These are phyloP conservation scores for Cordyceps javanica DNA, from an alignment of 2,329 filamentous ascomycete genomes.

Conservation along the genomic window DNA sequence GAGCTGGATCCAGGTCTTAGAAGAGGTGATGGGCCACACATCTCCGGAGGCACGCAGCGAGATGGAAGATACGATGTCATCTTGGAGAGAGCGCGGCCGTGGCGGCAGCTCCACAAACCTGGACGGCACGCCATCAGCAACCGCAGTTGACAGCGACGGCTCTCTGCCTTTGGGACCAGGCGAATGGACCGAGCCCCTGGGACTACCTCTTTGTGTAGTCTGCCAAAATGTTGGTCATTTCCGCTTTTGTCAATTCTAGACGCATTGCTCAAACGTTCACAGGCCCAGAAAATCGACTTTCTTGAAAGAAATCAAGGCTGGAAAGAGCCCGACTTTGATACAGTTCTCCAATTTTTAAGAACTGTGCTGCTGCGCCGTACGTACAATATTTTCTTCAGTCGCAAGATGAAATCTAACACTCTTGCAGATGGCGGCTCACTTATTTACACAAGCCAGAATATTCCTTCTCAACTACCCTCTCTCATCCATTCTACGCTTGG, in stretches of 20 bases:
- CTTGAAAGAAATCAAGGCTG: conserved; percentile 85
- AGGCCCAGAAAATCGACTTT: conserved; percentile 84
- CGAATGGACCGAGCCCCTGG: conserved; percentile 87
- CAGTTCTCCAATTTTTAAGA: conserved; percentile 85
- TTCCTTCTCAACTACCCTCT: conserved; percentile 68
- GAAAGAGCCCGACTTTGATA: conserved; percentile 96
- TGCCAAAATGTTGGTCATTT: conserved; percentile 74
- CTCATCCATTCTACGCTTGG: conserved; percentile 80
- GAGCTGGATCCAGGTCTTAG: conserved; percentile 82
- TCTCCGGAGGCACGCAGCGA: conserved; percentile 71
- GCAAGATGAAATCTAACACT: conserved; percentile 18
- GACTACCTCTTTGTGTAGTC: conserved; percentile 85
- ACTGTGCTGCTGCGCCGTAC: conserved; percentile 82
- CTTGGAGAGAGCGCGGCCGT: conserved; percentile 71
- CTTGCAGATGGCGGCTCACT: conserved; percentile 70
- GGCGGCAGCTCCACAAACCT: conserved; percentile 56
- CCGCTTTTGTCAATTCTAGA: conserved; percentile 13
- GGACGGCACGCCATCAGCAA: conserved; percentile 54
- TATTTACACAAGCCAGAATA: conserved; percentile 75
- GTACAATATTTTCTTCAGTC: conserved; percentile 25
- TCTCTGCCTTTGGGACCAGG: conserved; percentile 76
- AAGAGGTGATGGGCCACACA: conserved; percentile 67
- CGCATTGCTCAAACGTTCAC: conserved; percentile 19
- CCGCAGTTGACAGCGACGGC: conserved; percentile 58
- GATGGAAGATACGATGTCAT: conserved; percentile 79